Evolutionary conservation across 2,329 filamentous ascomycete genomes (phyloP).

Genomic region (Aureobasidium mangrovei): DNA sequence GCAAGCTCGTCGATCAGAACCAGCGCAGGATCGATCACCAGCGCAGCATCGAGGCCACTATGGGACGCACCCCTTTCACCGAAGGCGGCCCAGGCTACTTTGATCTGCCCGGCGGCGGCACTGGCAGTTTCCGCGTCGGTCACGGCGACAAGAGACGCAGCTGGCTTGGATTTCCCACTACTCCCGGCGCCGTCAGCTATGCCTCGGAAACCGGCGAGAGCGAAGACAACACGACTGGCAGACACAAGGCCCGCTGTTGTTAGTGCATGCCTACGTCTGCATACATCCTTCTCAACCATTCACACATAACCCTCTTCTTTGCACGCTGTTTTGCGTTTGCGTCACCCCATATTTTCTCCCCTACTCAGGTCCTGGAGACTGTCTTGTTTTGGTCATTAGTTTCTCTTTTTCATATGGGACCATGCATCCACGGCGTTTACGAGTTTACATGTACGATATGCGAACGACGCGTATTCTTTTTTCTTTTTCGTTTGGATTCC

Average conservation of each 20-base stretch:
- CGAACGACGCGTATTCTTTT: background rate
- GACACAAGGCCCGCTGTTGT: constrained; percentile 6
- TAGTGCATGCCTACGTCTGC: background rate
- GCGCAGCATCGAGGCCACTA: constrained; percentile 34
- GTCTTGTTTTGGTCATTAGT: background rate
- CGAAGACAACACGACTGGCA: background rate
- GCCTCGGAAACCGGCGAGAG: constrained; percentile 2
- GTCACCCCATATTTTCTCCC: too few species aligned
- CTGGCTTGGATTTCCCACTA: constrained; percentile 45
- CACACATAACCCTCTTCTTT: background rate
- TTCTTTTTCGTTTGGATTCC: background rate
- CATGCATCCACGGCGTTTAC: constrained; percentile 5
- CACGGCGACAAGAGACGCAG: constrained; percentile 55
- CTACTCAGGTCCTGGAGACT: too few species aligned
- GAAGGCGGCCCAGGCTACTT: constrained; percentile 33
- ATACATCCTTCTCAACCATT: background rate
- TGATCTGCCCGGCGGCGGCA: constrained; percentile 38
- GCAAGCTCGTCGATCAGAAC: constrained; percentile 71
- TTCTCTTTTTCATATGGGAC: background rate
- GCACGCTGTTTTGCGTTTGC: background rate
- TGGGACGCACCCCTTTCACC: constrained; percentile 37
- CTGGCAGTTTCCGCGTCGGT: constrained; percentile 52
- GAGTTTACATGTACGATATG: background rate
- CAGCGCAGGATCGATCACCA: constrained; percentile 47
- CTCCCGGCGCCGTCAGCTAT: constrained; percentile 11